These are phyloP conservation scores for Sonneratia alba DNA, from an alignment of 345 rosid species.

Conservation along the genomic window DNA sequence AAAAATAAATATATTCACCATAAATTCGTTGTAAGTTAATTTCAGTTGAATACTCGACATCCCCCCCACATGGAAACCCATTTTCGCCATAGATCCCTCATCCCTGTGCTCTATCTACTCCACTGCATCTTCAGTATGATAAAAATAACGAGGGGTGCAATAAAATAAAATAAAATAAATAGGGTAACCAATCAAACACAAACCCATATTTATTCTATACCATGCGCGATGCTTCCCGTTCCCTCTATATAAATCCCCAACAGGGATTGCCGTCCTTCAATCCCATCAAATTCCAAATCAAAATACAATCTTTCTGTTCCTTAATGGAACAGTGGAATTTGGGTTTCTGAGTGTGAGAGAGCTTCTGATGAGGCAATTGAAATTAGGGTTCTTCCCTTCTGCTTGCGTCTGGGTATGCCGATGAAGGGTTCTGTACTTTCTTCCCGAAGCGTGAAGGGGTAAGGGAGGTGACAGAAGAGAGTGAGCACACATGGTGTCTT, in stretches of 20 bases:
- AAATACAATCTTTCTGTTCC: background rate
- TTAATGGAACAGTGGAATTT: background rate
- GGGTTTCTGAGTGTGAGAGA: background rate
- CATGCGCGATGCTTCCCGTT: too few relatives aligned
- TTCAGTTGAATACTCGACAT: too few relatives aligned
- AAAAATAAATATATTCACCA: too few relatives aligned
- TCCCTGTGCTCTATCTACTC: background rate
- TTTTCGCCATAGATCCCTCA: too few relatives aligned
- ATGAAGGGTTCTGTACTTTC: background rate
- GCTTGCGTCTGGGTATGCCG: too few relatives aligned
- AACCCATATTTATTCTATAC: constrained; percentile 4
- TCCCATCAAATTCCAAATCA: background rate
- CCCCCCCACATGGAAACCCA: too few relatives aligned
- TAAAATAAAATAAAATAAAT: background rate
- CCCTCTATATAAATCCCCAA: constrained; percentile 6
- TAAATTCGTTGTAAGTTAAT: too few relatives aligned
- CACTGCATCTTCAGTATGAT: background rate
- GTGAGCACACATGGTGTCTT: constrained; percentile 8
- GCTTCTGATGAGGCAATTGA: too few relatives aligned
- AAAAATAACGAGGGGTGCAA: background rate
- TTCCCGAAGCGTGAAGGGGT: background rate
- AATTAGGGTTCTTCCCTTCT: too few relatives aligned
- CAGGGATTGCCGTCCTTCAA: background rate
- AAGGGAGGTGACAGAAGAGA: constrained; percentile 12
- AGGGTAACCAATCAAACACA: constrained; percentile 8